Conservation (phyloP, 1,284 basidiomycete species). For the Cryptococcus sp. region DNA sequence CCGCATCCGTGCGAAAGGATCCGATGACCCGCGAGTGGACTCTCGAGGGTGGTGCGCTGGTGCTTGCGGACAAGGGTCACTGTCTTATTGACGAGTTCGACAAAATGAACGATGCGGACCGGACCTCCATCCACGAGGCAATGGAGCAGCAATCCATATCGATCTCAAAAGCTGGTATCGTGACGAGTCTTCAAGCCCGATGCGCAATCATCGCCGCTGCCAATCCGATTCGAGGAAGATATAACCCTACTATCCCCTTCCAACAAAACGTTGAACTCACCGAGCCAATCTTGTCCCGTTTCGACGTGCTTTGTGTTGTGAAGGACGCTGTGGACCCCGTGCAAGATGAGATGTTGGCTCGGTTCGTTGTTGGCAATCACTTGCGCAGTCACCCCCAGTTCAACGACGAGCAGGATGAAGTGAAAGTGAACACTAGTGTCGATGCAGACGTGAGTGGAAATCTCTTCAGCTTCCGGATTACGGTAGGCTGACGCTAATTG, state of each 20-base stretch:
- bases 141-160: slow-evolving; percentile 99
- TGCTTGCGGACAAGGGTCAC: slow-evolving; percentile 97
- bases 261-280: slow-evolving; percentile 98
- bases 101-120: slow-evolving; percentile 99
- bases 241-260: slow-evolving; percentile 97
- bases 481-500: slow-evolving; percentile 4
- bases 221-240: slow-evolving; percentile 92
- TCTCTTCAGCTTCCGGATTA: neutral
- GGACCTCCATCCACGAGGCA: slow-evolving; percentile 98
- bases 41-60: slow-evolving; percentile 93
- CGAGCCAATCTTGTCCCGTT: slow-evolving; percentile 97
- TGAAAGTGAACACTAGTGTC: slow-evolving; percentile 80
- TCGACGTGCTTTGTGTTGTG: slow-evolving; percentile 97
- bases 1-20: slow-evolving; percentile 96
- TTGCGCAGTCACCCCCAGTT: slow-evolving; percentile 92
- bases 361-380: slow-evolving; percentile 96
- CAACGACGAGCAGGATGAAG: slow-evolving; percentile 77
- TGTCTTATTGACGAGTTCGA: slow-evolving; percentile 99
- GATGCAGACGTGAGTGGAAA: slow-evolving; percentile 79
- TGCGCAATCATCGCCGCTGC: slow-evolving; percentile 98
- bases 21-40: slow-evolving; percentile 98
- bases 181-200: slow-evolving; percentile 93
- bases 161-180: slow-evolving; percentile 97
- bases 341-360: slow-evolving; percentile 92
- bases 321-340: slow-evolving; percentile 97